Evolutionary conservation across 176 grass and related monocot genomes (phyloP).

Genomic region (Triticum monococcum): DNA sequence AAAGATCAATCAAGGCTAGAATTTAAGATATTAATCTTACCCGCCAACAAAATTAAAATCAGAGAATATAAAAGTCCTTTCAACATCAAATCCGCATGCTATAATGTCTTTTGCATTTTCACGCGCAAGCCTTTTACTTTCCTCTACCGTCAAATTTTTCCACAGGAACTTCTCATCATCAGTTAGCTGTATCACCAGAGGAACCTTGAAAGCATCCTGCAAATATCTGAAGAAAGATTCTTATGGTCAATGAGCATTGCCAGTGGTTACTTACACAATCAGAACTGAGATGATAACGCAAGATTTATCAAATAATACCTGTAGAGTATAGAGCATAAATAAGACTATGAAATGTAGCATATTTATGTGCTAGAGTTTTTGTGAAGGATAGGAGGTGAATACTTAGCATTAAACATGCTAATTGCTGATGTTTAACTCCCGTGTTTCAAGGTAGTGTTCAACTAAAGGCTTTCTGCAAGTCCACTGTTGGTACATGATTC

Average conservation of each 20-base stretch:
- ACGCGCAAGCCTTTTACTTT: constrained; percentile 82
- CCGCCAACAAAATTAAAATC: constrained; percentile 84
- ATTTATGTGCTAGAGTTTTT: background rate
- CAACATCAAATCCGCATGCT: constrained; percentile 87
- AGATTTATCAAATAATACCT: background rate
- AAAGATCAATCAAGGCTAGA: background rate
- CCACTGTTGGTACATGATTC: background rate
- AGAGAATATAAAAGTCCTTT: constrained; percentile 87
- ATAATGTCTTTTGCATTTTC: constrained; percentile 99
- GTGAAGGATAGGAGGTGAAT: background rate
- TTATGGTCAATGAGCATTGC: background rate
- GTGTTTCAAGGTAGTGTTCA: background rate
- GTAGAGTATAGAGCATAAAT: background rate
- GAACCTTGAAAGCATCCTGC: constrained; percentile 95
- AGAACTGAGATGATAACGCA: background rate
- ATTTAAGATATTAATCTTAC: constrained; percentile 50
- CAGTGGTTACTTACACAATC: background rate
- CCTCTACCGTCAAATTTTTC: constrained; percentile 80
- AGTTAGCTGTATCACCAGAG: constrained; percentile 93
- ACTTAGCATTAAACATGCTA: background rate
- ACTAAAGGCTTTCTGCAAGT: background rate
- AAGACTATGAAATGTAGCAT: background rate
- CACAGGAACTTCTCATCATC: constrained; percentile 91
- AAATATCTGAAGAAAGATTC: constrained; percentile 62
- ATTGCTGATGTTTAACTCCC: background rate